Evolutionary conservation across 2,329 filamentous ascomycete genomes (phyloP), one percentile per base, ranked within the genome.

Genomic region (Calonectria pseudoturangicola): DNA sequence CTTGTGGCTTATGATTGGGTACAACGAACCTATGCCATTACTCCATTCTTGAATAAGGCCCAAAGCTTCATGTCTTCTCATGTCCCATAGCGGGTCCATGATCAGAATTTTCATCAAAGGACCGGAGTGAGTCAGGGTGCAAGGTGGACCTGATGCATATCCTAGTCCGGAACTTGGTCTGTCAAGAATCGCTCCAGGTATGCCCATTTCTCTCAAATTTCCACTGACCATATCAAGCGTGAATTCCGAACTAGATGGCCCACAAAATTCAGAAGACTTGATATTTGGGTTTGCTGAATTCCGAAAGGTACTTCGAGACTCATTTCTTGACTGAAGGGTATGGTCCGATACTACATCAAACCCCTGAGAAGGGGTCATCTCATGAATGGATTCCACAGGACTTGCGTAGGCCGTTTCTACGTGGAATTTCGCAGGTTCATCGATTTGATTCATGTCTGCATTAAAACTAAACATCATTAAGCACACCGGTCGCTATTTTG

Each of bases 191-290:
- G 60, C 58, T 21, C 60, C n/a, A 3, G 58, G 68, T 18, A 70
- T 70, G 8, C 68, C 68, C 68, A 70, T 70, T 7, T 62, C 68
- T 13, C 36, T 70, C 30, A 70, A 48, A 18, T 65, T 70, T 21
- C 68, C 68, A 16, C 30, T 58, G 7, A 70, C 60, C 25, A 65
- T 36, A 18, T 70, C 66, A 6, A 70, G 48, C 5, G 60, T 65
- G 51, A 70, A 70, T 27, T 70, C 68, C 3, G 68, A 70, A 25
- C 68, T 70, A 12, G 68, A 70, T 8, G 68, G 68, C 8, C 68
- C 68, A 18, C 68, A 70, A 30, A 70, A 70, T 15, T 70, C 68
- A 4, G 68, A 50, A 48, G 68, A 56, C 4, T 56, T 25, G 10
- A 66, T 36, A 15, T 28, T 28, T 33, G 45, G 54, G 36, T 54